These are phyloP conservation scores for Crithidia acanthocephali DNA, from an alignment of 208 protist genomes.

Conservation along the genomic window DNA sequence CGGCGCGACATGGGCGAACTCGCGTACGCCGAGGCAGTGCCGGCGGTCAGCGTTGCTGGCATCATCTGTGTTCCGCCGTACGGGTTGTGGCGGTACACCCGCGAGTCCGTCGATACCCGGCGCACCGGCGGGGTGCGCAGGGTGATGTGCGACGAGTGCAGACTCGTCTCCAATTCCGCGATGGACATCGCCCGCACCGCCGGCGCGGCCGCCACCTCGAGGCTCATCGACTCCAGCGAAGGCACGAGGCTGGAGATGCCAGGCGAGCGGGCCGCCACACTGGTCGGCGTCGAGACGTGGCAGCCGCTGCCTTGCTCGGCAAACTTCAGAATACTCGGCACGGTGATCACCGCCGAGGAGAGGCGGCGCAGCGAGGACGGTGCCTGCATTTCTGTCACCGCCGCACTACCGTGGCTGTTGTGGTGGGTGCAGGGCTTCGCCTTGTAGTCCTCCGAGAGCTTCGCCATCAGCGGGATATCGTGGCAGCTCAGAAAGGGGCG, in stretches of 20 bases:
- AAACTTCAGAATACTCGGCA: conserved; percentile 16
- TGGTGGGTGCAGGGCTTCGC: neutral
- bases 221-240: conserved; percentile 7
- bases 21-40: neutral
- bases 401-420: neutral
- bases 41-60: neutral
- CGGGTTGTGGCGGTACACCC: conserved; percentile 8
- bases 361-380: neutral
- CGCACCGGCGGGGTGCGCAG: conserved; percentile 6
- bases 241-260: conserved; percentile 11
- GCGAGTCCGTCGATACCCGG: neutral
- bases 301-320: neutral
- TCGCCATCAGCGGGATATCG: conserved; percentile 40
- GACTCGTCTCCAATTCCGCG: neutral
- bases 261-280: conserved; percentile 1
- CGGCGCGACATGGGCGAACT: neutral
- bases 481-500: conserved; percentile 41
- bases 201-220: neutral
- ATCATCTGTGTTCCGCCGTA: conserved; percentile 7
- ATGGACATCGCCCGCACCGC: neutral
- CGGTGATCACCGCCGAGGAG: neutral
- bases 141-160: neutral
- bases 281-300: conserved; percentile 3
- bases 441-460: conserved; percentile 29
- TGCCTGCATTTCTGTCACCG: neutral